A percentile compares a stretch with the other conserved stretches of the same genome.
phyloP scores from a whole-genome alignment of 1,139 yeast species.

The Kurtzmaniella quercitrusa region DNA sequence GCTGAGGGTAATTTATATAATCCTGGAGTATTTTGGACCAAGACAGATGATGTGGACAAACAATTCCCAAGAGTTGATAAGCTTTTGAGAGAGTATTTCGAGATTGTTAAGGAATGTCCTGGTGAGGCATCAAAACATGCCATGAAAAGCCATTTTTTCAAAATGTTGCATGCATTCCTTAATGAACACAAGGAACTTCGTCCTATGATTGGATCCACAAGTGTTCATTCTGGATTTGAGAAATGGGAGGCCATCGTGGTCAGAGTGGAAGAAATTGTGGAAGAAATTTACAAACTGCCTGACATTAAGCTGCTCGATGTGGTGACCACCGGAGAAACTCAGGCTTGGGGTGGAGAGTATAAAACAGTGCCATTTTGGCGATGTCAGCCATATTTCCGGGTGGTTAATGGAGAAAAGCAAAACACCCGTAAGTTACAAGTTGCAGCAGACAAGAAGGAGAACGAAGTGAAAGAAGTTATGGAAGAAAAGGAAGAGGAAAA shows the following conservation, averaged over 20 bases:
- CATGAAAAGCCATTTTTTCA: slow-evolving; percentile 92
- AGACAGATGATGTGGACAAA: slow-evolving; percentile 49
- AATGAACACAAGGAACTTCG: slow-evolving; percentile 74
- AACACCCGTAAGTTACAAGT: slow-evolving; percentile 38
- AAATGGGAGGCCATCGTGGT: slow-evolving; percentile 69
- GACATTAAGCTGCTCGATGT: slow-evolving; percentile 47
- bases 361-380: slow-evolving; percentile 93
- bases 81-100: slow-evolving; percentile 81
- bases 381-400: slow-evolving; percentile 91
- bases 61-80: slow-evolving; percentile 84
- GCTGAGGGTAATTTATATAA: slow-evolving; percentile 95
- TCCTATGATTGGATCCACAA: slow-evolving; percentile 59
- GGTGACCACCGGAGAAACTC: slow-evolving; percentile 49
- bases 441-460: slow-evolving; percentile 25
- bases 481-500: slow-evolving; percentile 1
- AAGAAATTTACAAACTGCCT: slow-evolving; percentile 43
- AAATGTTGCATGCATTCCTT: slow-evolving; percentile 74
- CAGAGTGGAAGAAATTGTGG: slow-evolving; percentile 64
- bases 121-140: slow-evolving; percentile 78
- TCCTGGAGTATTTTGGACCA: slow-evolving; percentile 83
- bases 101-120: slow-evolving; percentile 62
- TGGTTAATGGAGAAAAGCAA: slow-evolving; percentile 65
- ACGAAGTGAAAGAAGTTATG: slow-evolving; percentile 22
- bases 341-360: slow-evolving; percentile 79
- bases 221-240: slow-evolving; percentile 44